These are phyloP conservation scores for Aspergillus phoenicis DNA, from an alignment of 2,329 filamentous ascomycete species.

Conservation along the genomic window DNA sequence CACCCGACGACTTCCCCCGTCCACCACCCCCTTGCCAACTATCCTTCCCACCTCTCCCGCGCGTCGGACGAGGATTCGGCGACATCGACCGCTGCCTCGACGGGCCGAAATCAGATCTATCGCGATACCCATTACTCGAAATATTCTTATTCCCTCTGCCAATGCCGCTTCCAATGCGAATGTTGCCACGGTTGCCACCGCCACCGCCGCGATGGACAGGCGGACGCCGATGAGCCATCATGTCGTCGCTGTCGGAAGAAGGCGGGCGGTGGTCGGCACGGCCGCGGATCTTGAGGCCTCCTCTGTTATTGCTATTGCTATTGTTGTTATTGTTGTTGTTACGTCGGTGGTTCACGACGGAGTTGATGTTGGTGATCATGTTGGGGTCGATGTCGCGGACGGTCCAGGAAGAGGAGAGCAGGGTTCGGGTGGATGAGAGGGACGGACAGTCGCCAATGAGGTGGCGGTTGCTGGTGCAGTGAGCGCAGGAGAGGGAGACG, in stretches of 20 bases:
- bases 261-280: constrained; percentile 34
- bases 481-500: constrained; percentile 49
- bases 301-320: not conserved
- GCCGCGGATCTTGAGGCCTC: constrained; percentile 40
- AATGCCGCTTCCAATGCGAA: constrained; percentile 38
- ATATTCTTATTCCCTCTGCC: constrained; percentile 31
- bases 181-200: constrained; percentile 31
- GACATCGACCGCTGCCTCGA: constrained; percentile 34
- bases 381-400: constrained; percentile 40
- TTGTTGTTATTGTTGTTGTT: too few relatives aligned
- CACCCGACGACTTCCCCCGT: constrained; percentile 1
- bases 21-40: constrained; percentile 21
- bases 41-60: constrained; percentile 24
- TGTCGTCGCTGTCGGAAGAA: constrained; percentile 40
- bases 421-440: constrained; percentile 25
- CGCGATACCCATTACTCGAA: too few relatives aligned
- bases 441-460: constrained; percentile 48
- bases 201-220: constrained; percentile 27
- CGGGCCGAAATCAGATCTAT: too few relatives aligned
- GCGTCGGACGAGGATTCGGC: constrained; percentile 27
- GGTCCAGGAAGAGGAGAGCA: constrained; percentile 42
- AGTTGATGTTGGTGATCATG: constrained; percentile 44
- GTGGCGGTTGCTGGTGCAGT: constrained; percentile 48
- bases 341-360: constrained; percentile 19
- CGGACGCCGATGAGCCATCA: constrained; percentile 33